A percentile compares a stretch with the other conserved stretches of the same genome.
Conservation (phyloP, 371 early-diverging fungal species). For the Blakeslea trispora region DNA sequence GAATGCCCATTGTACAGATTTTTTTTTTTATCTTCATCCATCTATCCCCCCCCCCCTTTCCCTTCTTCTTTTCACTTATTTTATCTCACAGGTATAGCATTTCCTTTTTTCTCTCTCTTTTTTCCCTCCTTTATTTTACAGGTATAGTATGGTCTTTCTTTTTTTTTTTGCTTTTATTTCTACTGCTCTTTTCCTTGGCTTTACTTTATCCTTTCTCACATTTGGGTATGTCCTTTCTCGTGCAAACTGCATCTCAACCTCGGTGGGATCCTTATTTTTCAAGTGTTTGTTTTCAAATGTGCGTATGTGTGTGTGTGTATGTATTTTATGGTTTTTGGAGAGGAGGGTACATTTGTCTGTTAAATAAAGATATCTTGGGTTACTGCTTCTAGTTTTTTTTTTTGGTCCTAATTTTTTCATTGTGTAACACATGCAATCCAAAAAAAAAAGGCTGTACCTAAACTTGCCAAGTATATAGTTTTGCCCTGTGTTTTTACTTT, state of each 20-base stretch:
- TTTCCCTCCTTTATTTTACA: background rate
- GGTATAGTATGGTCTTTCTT: slow-evolving; percentile 12
- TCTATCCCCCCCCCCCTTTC: background rate
- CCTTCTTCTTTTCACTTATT: slow-evolving; percentile 1
- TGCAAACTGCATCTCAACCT: slow-evolving; percentile 3
- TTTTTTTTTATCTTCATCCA: background rate
- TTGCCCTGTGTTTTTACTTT: no score
- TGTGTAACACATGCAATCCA: no score
- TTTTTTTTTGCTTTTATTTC: slow-evolving; percentile 3
- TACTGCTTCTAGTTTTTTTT: no score
- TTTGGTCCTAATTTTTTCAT: no score
- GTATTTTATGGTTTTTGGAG: no score
- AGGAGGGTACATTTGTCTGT: no score
- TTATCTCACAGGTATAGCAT: slow-evolving; percentile 8
- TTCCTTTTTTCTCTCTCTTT: slow-evolving; percentile 3
- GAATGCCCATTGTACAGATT: slow-evolving; percentile 15
- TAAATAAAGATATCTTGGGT: no score
- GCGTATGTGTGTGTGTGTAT: background rate
- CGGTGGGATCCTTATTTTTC: slow-evolving; percentile 19
- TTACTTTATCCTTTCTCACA: slow-evolving; percentile 7
- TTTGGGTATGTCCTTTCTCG: slow-evolving; percentile 21
- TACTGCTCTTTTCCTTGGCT: no score
- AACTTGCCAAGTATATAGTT: no score
- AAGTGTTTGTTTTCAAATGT: slow-evolving; percentile 5
- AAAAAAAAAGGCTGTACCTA: no score